phyloP scores from a whole-genome alignment of 2,329 filamentous ascomycete species.

The Colletotrichum lini region DNA sequence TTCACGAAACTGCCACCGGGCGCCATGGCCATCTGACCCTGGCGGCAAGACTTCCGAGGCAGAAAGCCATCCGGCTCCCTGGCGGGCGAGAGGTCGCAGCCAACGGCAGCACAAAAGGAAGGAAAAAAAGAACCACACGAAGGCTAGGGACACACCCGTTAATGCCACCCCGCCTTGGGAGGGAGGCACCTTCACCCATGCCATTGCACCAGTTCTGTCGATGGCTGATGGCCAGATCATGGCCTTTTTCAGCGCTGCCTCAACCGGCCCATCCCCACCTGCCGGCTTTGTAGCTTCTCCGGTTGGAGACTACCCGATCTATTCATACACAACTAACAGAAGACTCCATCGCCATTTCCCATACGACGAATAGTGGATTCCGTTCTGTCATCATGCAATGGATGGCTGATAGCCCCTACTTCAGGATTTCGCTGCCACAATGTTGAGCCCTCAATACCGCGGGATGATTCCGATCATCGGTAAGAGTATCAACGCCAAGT shows the following conservation, averaged over 20 bases:
- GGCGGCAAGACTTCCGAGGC: conserved; percentile 5
- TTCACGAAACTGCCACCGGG: conserved; percentile 3
- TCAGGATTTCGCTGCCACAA: not conserved
- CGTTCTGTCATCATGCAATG: not conserved
- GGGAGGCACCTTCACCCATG: conserved; percentile 3
- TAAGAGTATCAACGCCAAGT: conserved; percentile 5
- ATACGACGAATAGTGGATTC: not conserved
- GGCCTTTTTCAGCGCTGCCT: conserved; percentile 17
- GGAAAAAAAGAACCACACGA: not conserved
- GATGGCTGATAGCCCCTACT: not conserved
- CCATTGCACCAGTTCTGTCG: conserved; percentile 3
- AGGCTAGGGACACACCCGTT: conserved; percentile 18
- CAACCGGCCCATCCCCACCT: conserved; percentile 14
- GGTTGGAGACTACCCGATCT: conserved; percentile 3
- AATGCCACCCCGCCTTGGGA: not conserved
- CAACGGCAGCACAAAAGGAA: conserved; percentile 4
- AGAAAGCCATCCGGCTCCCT: conserved; percentile 11
- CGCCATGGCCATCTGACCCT: conserved; percentile 10
- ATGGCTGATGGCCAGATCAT: conserved; percentile 21
- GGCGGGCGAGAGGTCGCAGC: conserved; percentile 18
- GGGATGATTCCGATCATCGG: conserved; percentile 3
- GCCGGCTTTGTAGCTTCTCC: conserved; percentile 15
- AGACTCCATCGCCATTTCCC: not conserved
- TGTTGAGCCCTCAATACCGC: not conserved
- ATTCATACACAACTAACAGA: not conserved